Base-by-base conservation (phyloP, 139 green algal species). In the Chlorella sp. region DNA sequence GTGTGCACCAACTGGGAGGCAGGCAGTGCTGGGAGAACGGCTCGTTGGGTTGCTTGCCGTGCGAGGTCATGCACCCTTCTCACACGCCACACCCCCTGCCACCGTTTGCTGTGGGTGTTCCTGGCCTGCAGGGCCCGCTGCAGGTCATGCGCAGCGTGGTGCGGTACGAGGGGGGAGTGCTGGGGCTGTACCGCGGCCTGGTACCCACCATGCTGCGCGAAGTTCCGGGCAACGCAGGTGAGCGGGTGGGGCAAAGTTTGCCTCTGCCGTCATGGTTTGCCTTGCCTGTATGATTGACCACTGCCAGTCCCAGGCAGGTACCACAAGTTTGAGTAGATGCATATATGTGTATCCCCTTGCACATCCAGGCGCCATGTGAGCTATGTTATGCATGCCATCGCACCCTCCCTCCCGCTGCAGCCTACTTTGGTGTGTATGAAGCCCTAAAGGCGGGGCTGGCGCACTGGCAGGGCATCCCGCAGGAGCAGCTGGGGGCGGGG, bases 371-470 rank as follows among this genome's bases (percentile, higher is more conserved):
- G 68, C 68, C 68, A 76, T 32, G 21, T 76, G 14, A 26, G 28
- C 28, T 37, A 37, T 36, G 28, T 28, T 34, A 5, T 28, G 3
- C 69, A 16, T 34, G 28, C 14, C 14, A 2, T 2, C 69, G 39
- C 69, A 77, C 69, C 14, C 14, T 3, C 21, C 79, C 30, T 36
- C 42, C 28, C 26, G n/a, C 84, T 61, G 79, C 71, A 68, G 78
- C 87, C 61, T 98, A 98, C 94, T 98, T 98, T 94, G 96, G 91
- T 3, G 86, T 87, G 21, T 98, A 98, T 71, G 94, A 97, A 89
- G 53, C 82, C 15, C 37, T 89, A 0, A 98, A 97, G 88, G 79
- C 89, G 82, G 53, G 79, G 66, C n/a, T 95, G 64, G 93, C 87
- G 39, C 36, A 53, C 4, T 22, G 22, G 30, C 92, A 96, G 82